Percentiles rank a stretch among this genome's conserved stretches.
phyloP scores from a whole-genome alignment of 352 stramenopile genomes.

The Elongisporangium undulatum region DNA sequence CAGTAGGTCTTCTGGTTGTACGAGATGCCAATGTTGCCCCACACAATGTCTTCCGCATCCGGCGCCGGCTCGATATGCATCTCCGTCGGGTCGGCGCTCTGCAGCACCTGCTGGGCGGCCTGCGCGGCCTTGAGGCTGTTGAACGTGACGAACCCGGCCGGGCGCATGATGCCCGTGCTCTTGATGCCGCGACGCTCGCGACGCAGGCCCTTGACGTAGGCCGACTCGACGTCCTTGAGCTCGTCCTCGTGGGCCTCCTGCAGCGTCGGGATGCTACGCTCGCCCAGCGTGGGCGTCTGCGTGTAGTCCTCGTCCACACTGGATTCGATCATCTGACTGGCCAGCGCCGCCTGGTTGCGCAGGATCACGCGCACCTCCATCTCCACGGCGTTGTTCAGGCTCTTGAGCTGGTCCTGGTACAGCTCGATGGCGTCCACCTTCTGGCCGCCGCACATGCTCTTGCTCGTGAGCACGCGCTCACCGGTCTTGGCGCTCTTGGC shows the following conservation, averaged over 20 bases:
- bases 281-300: slow-evolving; percentile 10
- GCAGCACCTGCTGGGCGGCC: slow-evolving; percentile 74
- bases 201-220: slow-evolving; percentile 53
- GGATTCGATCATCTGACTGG: slow-evolving; percentile 52
- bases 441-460: slow-evolving; percentile 28
- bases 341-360: slow-evolving; percentile 54
- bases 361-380: slow-evolving; percentile 71
- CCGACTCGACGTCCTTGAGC: slow-evolving; percentile 37
- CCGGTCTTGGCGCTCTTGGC: slow-evolving; percentile 55
- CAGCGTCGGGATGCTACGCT: slow-evolving; percentile 14
- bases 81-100: slow-evolving; percentile 63
- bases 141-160: slow-evolving; percentile 79
- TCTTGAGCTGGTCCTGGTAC: slow-evolving; percentile 64
- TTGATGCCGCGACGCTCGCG: slow-evolving; percentile 30
- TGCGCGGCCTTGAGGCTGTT: slow-evolving; percentile 65
- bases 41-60: slow-evolving; percentile 66
- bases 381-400: slow-evolving; percentile 67
- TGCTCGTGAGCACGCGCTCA: slow-evolving; percentile 45
- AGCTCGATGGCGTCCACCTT: slow-evolving; percentile 71
- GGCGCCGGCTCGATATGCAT: slow-evolving; percentile 68
- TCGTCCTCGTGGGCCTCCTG: slow-evolving; percentile 32
- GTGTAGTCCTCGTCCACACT: slow-evolving; percentile 30
- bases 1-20: slow-evolving; percentile 68
- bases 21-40: slow-evolving; percentile 77
- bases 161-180: slow-evolving; percentile 59